Base-by-base conservation (phyloP, 2,329 filamentous ascomycete genomes). In the Leptographium wingfieldii region DNA sequence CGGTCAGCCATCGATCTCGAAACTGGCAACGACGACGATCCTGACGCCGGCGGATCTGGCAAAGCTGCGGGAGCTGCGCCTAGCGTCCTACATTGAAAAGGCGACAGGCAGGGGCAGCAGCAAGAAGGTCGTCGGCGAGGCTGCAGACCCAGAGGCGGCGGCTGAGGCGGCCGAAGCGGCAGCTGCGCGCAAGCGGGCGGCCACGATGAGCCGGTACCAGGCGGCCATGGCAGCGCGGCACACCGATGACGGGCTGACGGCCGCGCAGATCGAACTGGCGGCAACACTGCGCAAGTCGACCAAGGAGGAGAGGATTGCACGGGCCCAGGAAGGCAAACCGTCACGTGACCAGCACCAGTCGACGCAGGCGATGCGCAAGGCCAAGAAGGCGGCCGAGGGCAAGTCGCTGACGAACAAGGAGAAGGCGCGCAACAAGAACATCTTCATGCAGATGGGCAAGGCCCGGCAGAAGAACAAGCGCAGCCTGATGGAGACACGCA, bases 331-430 rank as follows among this genome's bases (percentile, higher is more conserved):
- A 67, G 89, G 90, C 69, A 90, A 92, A 74, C 86, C 86, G 0
- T 83, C 85, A 53, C 83, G 87, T 35, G 79, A 83, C 57, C 85
- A 94, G 71, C 91, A 96, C 76, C 91, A 92, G 77, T 88, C 84
- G 64, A 94, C 89, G 59, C 85, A 90, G 64, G 91, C 91, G 19
- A 85, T 89, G 70, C 81, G 88, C 68, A 90, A 90, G 79, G 84
- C 90, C 71, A 90, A 92, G 80, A 95, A 95, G 81, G 84, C 86
- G 68, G 80, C 84, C 2, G 83, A 91, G 74, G 94, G 94, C 68
- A 97, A 97, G 84, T 95, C 89, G 71, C 92, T 90, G 46, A 97
- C 92, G 65, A 99, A 99, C 75, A 89, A 88, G 76, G 94, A 99
- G 78, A 99, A 99, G 83, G 84, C 88, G 51, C 80, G 92, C 66